A percentile compares a stretch with the other conserved stretches of the same genome.
Conservation (phyloP, 306 rosid species). For the Prinsepia uniflora region DNA sequence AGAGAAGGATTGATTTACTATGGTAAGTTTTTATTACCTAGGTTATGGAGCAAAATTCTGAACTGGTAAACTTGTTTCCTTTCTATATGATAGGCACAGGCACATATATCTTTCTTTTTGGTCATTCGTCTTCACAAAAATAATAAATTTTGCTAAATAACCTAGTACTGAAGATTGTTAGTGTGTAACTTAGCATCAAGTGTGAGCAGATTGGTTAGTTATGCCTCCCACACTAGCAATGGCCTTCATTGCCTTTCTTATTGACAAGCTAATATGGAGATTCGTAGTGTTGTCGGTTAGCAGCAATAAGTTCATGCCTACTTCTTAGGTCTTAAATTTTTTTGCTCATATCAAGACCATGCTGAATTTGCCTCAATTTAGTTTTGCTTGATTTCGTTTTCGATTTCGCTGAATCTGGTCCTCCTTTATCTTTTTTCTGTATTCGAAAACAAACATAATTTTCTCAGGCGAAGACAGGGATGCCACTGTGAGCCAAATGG, state of each 20-base stretch:
- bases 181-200: neutral
- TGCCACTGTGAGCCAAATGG: constrained; percentile 37
- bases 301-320: neutral
- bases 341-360: neutral
- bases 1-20: neutral
- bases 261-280: no score
- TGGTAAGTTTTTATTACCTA: neutral
- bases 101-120: no score
- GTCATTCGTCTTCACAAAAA: no score
- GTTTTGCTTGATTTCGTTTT: neutral
- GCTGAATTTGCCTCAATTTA: neutral
- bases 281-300: no score
- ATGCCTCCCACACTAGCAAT: neutral
- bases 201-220: neutral
- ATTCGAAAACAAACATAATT: neutral
- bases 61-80: neutral
- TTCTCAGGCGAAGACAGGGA: constrained; percentile 25
- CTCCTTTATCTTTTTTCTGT: neutral
- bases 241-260: neutral
- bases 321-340: neutral
- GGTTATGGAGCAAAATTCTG: neutral
- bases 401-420: neutral
- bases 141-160: neutral
- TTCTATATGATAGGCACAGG: no score
- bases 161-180: neutral